Evolutionary conservation across 345 rosid genomes (phyloP).

Genomic region (Cardamine resedifolia): DNA sequence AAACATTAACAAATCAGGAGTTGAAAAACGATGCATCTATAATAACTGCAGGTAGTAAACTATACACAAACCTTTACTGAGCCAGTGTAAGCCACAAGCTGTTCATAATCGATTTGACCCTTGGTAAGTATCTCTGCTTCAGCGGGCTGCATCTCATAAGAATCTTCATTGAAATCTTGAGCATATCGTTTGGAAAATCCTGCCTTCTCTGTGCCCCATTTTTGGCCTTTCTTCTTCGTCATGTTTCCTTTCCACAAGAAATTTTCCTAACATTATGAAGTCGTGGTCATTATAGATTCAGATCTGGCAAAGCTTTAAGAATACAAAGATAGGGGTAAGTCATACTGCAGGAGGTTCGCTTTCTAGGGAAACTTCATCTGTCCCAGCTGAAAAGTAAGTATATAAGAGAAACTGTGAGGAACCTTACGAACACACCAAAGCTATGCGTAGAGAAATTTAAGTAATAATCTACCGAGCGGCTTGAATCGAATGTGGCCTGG

Average conservation of each 20-base stretch:
- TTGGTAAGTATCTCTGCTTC: conserved; percentile 40
- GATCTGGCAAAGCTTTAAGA: background rate
- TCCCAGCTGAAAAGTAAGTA: conserved; percentile 46
- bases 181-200: conserved; percentile 48
- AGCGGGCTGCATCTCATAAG: conserved; percentile 33
- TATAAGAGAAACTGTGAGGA: conserved; percentile 25
- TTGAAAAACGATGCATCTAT: background rate
- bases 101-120: conserved; percentile 53
- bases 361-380: conserved; percentile 45
- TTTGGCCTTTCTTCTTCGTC: conserved; percentile 91
- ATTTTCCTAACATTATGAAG: conserved; percentile 44
- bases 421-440: background rate
- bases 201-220: conserved; percentile 80
- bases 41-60: background rate
- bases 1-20: conserved; percentile 28
- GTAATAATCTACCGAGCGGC: conserved; percentile 46
- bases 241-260: conserved; percentile 81
- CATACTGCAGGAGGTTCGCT: conserved; percentile 58
- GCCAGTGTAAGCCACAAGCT: conserved; percentile 59
- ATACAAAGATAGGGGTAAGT: conserved; percentile 21
- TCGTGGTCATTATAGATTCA: conserved; percentile 18
- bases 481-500: conserved; percentile 96
- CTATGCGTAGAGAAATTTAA: background rate
- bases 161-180: conserved; percentile 45
- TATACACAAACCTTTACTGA: conserved; percentile 52